Percentiles rank a stretch among this genome's conserved stretches.
Conservation (phyloP, 2,329 filamentous ascomycete genomes). For the Scytalidium sp. region DNA sequence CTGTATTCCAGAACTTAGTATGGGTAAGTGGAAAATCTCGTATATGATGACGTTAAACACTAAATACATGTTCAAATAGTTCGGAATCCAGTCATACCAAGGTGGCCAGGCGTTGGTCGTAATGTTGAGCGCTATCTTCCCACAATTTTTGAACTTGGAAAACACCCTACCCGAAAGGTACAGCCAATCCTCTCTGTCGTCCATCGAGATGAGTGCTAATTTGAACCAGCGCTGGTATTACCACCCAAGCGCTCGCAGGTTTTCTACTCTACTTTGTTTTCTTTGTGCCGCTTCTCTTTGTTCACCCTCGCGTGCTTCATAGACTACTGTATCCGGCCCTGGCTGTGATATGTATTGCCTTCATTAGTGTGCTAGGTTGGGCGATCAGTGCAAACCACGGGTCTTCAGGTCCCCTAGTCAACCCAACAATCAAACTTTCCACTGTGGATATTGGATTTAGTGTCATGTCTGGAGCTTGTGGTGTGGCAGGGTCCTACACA, state of each 20-base stretch:
- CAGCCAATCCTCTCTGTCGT: neutral
- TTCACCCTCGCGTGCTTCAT: conserved; percentile 3
- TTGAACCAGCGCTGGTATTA: conserved; percentile 7
- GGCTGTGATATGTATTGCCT: neutral
- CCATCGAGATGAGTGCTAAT: neutral
- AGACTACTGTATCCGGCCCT: conserved; percentile 8
- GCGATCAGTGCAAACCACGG: conserved; percentile 2
- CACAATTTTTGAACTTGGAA: conserved; percentile 11
- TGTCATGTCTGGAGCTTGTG: conserved; percentile 7
- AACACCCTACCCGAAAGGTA: conserved; percentile 14
- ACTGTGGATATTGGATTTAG: conserved; percentile 8
- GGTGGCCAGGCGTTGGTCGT: conserved; percentile 12
- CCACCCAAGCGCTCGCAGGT: conserved; percentile 10
- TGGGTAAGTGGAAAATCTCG: conserved; percentile 9
- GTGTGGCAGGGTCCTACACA: conserved; percentile 7
- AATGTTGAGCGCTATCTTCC: conserved; percentile 14
- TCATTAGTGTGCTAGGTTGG: conserved; percentile 7
- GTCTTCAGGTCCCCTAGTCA: conserved; percentile 9
- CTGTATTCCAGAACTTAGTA: conserved; percentile 23
- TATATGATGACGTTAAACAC: too few relatives aligned
- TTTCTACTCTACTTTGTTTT: conserved; percentile 9
- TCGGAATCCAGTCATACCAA: conserved; percentile 20
- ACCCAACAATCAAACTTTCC: conserved; percentile 5
- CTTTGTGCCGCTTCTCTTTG: conserved; percentile 11
- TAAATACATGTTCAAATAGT: too few relatives aligned